Conservation (phyloP, 768 basidiomycete genomes). For the Hygrophorus russula region DNA sequence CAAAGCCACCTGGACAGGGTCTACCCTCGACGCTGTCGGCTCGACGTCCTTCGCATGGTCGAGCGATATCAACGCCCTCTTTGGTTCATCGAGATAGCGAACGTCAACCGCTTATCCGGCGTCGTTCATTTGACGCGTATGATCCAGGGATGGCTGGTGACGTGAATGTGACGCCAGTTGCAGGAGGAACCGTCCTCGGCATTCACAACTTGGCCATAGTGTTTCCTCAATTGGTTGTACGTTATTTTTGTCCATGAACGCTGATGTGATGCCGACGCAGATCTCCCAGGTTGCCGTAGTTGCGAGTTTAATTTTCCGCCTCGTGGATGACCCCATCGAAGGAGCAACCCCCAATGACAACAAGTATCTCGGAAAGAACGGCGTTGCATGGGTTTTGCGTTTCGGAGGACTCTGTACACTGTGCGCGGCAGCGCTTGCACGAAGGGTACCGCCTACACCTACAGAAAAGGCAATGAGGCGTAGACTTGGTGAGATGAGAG, state of each 20-base stretch:
- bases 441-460: slow-evolving; percentile 78
- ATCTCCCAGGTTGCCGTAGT: slow-evolving; percentile 64
- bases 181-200: slow-evolving; percentile 87
- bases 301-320: slow-evolving; percentile 77
- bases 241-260: slow-evolving; percentile 18
- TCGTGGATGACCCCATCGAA: slow-evolving; percentile 53
- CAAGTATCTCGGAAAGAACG: slow-evolving; percentile 72
- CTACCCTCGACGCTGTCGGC: slow-evolving; percentile 6
- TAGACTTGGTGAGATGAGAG: slow-evolving; percentile 68
- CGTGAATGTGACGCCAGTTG: slow-evolving; percentile 34
- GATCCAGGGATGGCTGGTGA: slow-evolving; percentile 26
- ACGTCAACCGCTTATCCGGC: slow-evolving; percentile 49
- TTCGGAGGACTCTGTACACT: slow-evolving; percentile 86
- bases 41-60: slow-evolving; percentile 36
- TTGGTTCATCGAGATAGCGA: slow-evolving; percentile 23
- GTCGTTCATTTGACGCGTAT: slow-evolving; percentile 43
- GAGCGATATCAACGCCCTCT: slow-evolving; percentile 42
- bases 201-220: slow-evolving; percentile 96
- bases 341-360: slow-evolving; percentile 32
- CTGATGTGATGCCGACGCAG: not conserved
- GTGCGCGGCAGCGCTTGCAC: slow-evolving; percentile 66
- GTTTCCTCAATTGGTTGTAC: slow-evolving; percentile 85
- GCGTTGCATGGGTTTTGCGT: slow-evolving; percentile 88
- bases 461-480: slow-evolving; percentile 87
- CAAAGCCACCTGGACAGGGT: slow-evolving; percentile 8